Percentiles rank a stretch among this genome's conserved stretches.
Evolutionary conservation across 176 grass and related monocot species (phyloP).

Genomic region (Aegilops longissima): DNA sequence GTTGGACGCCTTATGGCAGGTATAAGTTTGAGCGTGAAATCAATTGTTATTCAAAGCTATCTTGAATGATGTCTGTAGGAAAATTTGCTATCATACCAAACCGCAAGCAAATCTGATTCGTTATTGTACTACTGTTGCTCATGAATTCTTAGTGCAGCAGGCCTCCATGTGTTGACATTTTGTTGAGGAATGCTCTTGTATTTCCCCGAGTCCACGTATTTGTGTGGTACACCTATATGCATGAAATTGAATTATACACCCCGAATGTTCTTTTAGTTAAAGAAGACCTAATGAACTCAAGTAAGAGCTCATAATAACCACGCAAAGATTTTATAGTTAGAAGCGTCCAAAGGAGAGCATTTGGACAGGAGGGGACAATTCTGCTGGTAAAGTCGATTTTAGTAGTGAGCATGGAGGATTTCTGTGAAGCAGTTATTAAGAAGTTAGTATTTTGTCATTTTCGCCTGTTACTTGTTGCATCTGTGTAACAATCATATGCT

Average conservation of each 20-base stretch:
- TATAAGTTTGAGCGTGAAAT: constrained; percentile 25
- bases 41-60: background rate
- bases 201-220: background rate
- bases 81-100: background rate
- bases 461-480: background rate
- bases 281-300: too few species aligned
- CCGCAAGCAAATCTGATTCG: background rate
- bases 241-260: background rate
- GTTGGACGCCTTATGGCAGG: constrained; percentile 83
- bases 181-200: background rate
- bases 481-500: background rate
- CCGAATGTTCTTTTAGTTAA: too few species aligned
- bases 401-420: too few species aligned
- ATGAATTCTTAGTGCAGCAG: background rate
- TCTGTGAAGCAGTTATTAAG: too few species aligned
- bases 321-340: too few species aligned
- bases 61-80: background rate
- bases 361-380: too few species aligned
- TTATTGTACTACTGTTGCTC: background rate
- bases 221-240: background rate
- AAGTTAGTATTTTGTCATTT: background rate
- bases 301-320: too few species aligned
- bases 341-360: too few species aligned
- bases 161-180: background rate
- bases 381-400: too few species aligned